Conservation (phyloP, 176 grass and related monocot genomes). For the Typha latifolia region DNA sequence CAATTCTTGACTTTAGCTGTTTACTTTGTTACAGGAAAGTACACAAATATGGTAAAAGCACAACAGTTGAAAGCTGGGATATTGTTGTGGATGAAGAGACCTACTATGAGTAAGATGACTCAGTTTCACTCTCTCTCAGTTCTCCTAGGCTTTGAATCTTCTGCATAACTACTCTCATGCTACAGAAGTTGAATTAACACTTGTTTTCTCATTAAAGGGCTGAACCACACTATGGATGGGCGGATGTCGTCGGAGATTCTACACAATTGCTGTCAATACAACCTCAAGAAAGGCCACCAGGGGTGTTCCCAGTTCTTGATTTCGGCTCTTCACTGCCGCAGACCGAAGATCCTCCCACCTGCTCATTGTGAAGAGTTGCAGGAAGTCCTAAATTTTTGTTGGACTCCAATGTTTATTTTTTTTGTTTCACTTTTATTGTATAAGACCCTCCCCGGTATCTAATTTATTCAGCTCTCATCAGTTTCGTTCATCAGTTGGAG, state of each 20-base stretch:
- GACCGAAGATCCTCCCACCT: too few species aligned
- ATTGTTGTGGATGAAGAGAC: conserved; percentile 78
- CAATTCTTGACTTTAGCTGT: background rate
- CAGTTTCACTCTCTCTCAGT: background rate
- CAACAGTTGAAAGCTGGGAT: conserved; percentile 90
- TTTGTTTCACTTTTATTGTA: too few species aligned
- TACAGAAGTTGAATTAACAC: too few species aligned
- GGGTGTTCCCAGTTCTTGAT: conserved; percentile 41
- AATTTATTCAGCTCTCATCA: too few species aligned
- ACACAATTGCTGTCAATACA: conserved; percentile 76
- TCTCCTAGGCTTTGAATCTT: background rate
- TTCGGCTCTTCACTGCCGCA: conserved; percentile 36
- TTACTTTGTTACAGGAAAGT: conserved; percentile 57
- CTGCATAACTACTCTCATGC: background rate
- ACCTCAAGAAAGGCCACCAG: conserved; percentile 51
- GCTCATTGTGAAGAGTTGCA: too few species aligned
- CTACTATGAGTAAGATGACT: conserved; percentile 74
- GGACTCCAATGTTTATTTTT: too few species aligned
- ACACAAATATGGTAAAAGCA: conserved; percentile 96
- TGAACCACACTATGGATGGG: conserved; percentile 93
- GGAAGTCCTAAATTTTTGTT: too few species aligned
- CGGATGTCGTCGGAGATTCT: conserved; percentile 83
- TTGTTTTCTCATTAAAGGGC: conserved; percentile 27
- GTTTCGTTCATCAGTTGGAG: too few species aligned
- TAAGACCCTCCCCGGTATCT: too few species aligned